Evolutionary conservation across 805 yeast genomes (phyloP), one percentile per base, ranked within the genome.

Genomic region (Grigorovia humatica): DNA sequence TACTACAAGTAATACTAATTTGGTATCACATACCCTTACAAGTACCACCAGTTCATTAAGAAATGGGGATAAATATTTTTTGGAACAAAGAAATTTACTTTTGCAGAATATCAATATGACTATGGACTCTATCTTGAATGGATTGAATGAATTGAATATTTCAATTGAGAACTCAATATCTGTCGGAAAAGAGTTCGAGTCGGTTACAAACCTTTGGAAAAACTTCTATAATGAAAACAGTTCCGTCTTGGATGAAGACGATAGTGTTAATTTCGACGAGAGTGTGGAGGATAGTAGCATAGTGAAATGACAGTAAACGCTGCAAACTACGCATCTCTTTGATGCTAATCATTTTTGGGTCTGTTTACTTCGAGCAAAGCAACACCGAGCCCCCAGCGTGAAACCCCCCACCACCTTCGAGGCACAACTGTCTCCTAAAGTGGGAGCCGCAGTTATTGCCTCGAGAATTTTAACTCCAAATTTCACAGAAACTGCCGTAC

Each of bases 151-250:
- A 19, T 69, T 85, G 53, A 85, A 85, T 61, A 73, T 88, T 45
- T 77, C 89, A 0, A 67, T 85, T 49, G 84, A 82, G 57, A 81
- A 79, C 44, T 77, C 82, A 2, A 75, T 83, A 15, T 83, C 84
- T 20, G 87, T 85, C 2, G 90, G 93, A 1, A 80, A 81, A 60
- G 90, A 83, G 54, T 85, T 85, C 59, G 86, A 84, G 52, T 77
- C 78, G 48, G 86, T 84, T 15, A 77, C 89, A 2, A 68, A 74
- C n/a, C 70, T 85, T 40, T 85, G 95, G 95, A 70, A 75, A 38
- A 75, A 75, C 41, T 84, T 85, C 59, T 83, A 85, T 58, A 78
- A 79, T 59, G 81, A 81, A 0, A 48, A 73, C 19, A 69, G 60
- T 32, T 47, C 54, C 17, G 40, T 50, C 19, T 17, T 46, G 17